phyloP scores from a whole-genome alignment of 371 early-diverging fungal genomes.

The Lichtheimia hyalospora region DNA sequence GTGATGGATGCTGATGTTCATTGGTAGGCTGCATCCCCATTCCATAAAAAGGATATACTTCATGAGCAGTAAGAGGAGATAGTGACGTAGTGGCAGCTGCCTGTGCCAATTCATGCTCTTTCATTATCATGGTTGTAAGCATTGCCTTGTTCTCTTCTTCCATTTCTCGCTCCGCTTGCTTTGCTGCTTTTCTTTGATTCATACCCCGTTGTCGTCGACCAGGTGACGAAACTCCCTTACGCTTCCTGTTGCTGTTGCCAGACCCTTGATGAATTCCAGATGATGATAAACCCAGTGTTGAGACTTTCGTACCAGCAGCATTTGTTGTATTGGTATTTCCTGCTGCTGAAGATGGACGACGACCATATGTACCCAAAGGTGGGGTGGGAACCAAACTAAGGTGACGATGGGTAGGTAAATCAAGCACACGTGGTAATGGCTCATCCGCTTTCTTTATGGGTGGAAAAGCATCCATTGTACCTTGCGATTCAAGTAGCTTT shows the following conservation, averaged over 20 bases:
- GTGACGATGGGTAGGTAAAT: slow-evolving; percentile 39
- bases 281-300: neutral
- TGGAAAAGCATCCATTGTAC: slow-evolving; percentile 47
- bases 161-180: neutral
- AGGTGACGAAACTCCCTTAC: no score
- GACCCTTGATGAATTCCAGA: no score
- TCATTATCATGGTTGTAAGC: no score
- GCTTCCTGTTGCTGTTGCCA: no score
- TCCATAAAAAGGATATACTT: no score
- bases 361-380: slow-evolving; percentile 3
- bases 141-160: neutral
- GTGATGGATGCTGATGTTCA: no score
- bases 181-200: neutral
- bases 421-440: slow-evolving; percentile 26
- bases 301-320: neutral
- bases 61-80: no score
- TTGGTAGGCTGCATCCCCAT: no score
- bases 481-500: slow-evolving; percentile 33
- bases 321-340: neutral
- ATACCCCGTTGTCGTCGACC: no score
- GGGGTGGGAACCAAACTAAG: slow-evolving; percentile 40
- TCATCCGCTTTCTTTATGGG: slow-evolving; percentile 18
- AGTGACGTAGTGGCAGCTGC: no score
- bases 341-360: neutral
- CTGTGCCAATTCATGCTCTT: no score